phyloP scores from a whole-genome alignment of 2,329 filamentous ascomycete genomes.

The Plectosphaerella plurivora region DNA sequence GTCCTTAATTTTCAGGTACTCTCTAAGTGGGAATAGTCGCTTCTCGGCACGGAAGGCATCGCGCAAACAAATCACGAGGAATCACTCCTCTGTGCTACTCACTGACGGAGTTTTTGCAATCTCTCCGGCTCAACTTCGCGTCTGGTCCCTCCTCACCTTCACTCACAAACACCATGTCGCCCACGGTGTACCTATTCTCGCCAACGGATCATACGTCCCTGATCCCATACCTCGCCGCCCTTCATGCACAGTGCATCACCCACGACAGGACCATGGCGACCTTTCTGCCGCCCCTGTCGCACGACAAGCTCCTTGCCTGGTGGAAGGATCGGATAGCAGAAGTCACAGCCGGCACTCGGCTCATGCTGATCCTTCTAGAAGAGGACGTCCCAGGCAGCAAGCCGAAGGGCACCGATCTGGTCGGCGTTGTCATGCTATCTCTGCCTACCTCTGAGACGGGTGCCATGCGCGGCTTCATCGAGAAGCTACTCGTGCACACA shows the following conservation, averaged over 20 bases:
- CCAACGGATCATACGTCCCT: conserved; percentile 43
- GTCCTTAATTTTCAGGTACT: too few relatives aligned
- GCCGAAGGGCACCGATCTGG: conserved; percentile 38
- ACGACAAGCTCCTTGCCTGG: conserved; percentile 50
- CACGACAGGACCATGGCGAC: conserved; percentile 51
- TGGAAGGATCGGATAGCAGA: conserved; percentile 52
- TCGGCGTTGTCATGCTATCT: conserved; percentile 52
- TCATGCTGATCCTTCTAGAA: conserved; percentile 50
- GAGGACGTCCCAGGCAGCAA: conserved; percentile 24
- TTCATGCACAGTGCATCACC: conserved; percentile 57
- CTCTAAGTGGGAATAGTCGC: too few relatives aligned
- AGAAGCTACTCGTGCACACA: conserved; percentile 54
- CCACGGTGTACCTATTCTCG: conserved; percentile 31
- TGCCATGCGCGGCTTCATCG: conserved; percentile 47
- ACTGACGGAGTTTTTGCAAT: not conserved
- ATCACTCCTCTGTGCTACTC: too few relatives aligned
- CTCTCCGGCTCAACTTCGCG: not conserved
- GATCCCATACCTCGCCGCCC: conserved; percentile 50
- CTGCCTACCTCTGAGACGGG: conserved; percentile 52
- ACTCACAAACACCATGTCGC: conserved; percentile 3
- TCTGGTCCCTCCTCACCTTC: not conserved
- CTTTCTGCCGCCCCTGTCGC: conserved; percentile 55
- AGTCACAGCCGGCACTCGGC: conserved; percentile 35
- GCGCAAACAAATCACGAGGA: too few relatives aligned
- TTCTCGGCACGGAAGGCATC: too few relatives aligned